These are phyloP conservation scores for Pseudogymnoascus sp. DNA, from an alignment of 2,329 filamentous ascomycete genomes.

Conservation along the genomic window DNA sequence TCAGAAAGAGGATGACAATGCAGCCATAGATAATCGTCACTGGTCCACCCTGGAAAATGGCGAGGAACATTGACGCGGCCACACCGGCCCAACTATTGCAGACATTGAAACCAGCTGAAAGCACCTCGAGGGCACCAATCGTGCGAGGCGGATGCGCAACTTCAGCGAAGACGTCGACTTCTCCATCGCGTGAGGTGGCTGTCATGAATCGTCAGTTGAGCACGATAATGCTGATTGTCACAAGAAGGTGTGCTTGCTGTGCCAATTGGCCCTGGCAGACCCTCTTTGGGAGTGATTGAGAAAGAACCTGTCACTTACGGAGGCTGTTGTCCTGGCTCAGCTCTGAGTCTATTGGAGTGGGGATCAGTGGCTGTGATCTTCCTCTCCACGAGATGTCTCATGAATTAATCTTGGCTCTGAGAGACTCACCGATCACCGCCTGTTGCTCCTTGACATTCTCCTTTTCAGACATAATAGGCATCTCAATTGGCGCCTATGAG, in stretches of 20 bases:
- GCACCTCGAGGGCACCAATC: neutral
- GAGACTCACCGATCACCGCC: neutral
- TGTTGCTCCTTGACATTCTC: neutral
- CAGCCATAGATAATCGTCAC: constrained; percentile 2
- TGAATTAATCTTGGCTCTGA: neutral
- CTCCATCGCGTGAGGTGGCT: neutral
- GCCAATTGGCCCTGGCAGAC: neutral
- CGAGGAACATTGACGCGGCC: neutral
- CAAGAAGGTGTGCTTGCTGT: neutral
- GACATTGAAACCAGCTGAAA: constrained; percentile 1
- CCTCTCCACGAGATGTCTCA: neutral
- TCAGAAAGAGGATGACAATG: constrained; percentile 1
- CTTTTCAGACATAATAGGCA: neutral
- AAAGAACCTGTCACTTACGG: constrained; percentile 1
- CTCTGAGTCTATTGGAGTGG: constrained; percentile 2
- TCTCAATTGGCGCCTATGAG: neutral
- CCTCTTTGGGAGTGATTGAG: neutral
- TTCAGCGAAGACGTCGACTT: neutral
- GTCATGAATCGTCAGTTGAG: neutral
- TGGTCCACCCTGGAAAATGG: constrained; percentile 2
- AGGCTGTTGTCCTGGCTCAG: neutral
- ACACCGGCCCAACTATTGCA: constrained; percentile 7
- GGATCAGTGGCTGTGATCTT: neutral
- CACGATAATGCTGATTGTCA: neutral
- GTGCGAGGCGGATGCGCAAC: neutral